Conservation (phyloP, 345 rosid genomes). For the Murraya paniculata region DNA sequence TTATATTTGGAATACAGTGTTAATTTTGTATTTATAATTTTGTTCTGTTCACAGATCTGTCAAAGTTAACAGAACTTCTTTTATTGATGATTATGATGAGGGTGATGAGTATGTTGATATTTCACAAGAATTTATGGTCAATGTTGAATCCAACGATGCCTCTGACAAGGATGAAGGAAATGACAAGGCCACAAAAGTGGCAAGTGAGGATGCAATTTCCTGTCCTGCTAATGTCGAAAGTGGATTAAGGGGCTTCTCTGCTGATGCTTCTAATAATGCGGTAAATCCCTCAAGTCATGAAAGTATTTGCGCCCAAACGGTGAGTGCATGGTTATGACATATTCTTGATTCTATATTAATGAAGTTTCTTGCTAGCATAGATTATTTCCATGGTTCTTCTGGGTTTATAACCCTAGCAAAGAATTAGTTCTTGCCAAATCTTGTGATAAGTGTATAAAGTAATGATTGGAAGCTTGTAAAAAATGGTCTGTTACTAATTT, state of each 20-base stretch:
- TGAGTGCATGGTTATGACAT: constrained; percentile 14
- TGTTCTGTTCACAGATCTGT: constrained; percentile 36
- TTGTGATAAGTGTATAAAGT: not conserved
- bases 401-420: not conserved
- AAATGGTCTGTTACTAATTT: not conserved
- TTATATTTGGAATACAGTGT: not conserved
- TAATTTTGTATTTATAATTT: not conserved
- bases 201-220: constrained; percentile 14
- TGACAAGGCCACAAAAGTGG: constrained; percentile 15
- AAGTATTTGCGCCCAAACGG: constrained; percentile 19
- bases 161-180: constrained; percentile 17
- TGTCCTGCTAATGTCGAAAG: constrained; percentile 19
- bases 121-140: constrained; percentile 23
- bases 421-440: not conserved
- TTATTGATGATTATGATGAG: not conserved
- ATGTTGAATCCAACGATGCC: constrained; percentile 30
- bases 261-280: constrained; percentile 27
- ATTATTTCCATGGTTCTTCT: not conserved
- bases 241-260: constrained; percentile 19
- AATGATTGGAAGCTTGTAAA: not conserved
- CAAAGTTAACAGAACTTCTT: constrained; percentile 26
- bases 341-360: not conserved
- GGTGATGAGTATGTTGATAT: constrained; percentile 8
- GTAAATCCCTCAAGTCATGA: constrained; percentile 30
- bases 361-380: not conserved